Evolutionary conservation across 352 stramenopile genomes (phyloP).

Genomic region (Phytophthora uliginosa): DNA sequence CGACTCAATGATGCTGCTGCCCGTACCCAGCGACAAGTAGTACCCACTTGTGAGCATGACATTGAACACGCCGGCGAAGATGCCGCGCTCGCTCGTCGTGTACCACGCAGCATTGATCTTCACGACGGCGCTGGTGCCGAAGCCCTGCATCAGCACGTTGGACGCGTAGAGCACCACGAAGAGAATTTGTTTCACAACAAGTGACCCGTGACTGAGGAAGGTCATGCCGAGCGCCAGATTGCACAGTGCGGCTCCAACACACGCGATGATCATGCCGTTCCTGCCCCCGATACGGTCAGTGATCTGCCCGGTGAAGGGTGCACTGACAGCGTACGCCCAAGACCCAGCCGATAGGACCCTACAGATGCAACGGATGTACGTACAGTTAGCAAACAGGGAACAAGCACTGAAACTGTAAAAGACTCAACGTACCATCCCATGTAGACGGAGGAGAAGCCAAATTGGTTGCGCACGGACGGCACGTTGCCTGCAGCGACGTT

Average conservation of each 20-base stretch:
- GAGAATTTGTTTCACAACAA: constrained; percentile 42
- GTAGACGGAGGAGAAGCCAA: constrained; percentile 74
- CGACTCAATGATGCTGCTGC: constrained; percentile 67
- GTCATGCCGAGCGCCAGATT: constrained; percentile 68
- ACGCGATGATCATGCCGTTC: constrained; percentile 80
- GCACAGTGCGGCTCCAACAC: constrained; percentile 66
- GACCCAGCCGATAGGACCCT: constrained; percentile 78
- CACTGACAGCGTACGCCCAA: constrained; percentile 77
- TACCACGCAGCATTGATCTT: constrained; percentile 90
- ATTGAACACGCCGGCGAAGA: constrained; percentile 85
- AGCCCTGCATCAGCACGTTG: constrained; percentile 81
- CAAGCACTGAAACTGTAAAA: not conserved
- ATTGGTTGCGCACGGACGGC: constrained; percentile 52
- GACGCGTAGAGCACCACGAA: constrained; percentile 72
- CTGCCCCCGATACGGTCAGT: constrained; percentile 78
- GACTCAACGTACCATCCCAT: constrained; percentile 68
- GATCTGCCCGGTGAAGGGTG: constrained; percentile 76
- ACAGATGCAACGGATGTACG: constrained; percentile 1
- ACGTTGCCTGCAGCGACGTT: constrained; percentile 81
- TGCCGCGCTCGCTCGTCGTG: constrained; percentile 61
- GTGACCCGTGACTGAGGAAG: constrained; percentile 55
- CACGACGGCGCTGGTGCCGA: constrained; percentile 86
- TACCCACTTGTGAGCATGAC: constrained; percentile 83
- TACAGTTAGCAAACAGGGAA: constrained; percentile 8
- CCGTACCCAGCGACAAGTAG: constrained; percentile 74